Base-by-base conservation (phyloP, 352 stramenopile species). In the Phytophthora podocarpi region DNA sequence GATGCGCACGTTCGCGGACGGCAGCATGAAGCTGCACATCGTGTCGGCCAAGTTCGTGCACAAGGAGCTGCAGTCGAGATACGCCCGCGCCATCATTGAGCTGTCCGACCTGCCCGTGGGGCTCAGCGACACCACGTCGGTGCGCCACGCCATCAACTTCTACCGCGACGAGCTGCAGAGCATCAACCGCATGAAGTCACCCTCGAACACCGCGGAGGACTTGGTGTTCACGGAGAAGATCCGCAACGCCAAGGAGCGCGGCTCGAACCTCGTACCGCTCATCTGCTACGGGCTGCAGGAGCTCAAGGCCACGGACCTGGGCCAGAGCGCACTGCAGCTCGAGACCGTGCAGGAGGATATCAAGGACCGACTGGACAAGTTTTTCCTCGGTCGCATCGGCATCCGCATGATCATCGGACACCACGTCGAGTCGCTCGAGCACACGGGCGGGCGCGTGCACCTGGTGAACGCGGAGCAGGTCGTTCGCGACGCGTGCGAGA, bases 391-490 rank as follows among this genome's bases (percentile, higher is more conserved):
- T 21, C 86, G 98, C n/a, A 99, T 99, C 60, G 98, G 97, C 37
- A 99, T 99, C 73, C 93, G 98, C 37, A 98, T 99, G 57, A 85
- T 99, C 61, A 99, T 99, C 67, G 97, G 97, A 2, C 82, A 91
- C 57, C 80, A 91, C 35, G 78, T 88, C 21, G 81, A 90, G 54
- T 86, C 79, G 27, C 62, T 88, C 16, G 67, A 67, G 1, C 66
- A 78, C 41, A 61, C 70, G 10, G 80, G 80, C 28, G 82, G 82
- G 7, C 80, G 82, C 32, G 82, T 91, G 9, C 75, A 89, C 61
- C 67, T 86, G 27, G 64, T 87, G 10, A 74, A 91, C 36, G 78
- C 85, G 2, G 76, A 86, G 49, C 67, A 76, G 30, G 82, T 82
- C 6, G 75, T 87, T 8, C 71, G 61, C 12, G 78, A 64, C 18